Conservation (phyloP, 331 rosid species). For the Prunus yedoensis region DNA sequence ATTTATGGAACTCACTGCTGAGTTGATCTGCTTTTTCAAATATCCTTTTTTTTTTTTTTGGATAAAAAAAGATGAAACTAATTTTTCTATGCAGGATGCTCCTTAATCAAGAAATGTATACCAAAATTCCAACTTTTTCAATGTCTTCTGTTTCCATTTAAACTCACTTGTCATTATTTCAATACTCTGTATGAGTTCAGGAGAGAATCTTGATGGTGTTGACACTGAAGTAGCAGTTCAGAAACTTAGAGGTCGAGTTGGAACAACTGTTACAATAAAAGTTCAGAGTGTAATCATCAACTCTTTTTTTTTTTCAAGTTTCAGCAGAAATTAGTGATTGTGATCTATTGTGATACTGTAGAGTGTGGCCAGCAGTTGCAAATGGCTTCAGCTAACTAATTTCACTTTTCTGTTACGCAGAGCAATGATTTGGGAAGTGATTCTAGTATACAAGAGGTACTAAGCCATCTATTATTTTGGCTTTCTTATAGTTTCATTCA, state of each 20-base stretch:
- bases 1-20: background rate
- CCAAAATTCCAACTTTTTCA: background rate
- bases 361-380: conserved; percentile 2
- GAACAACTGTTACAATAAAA: conserved; percentile 80
- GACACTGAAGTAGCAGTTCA: conserved; percentile 81
- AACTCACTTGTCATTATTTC: background rate
- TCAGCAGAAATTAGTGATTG: background rate
- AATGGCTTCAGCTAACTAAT: conserved; percentile 25
- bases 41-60: background rate
- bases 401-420: conserved; percentile 43
- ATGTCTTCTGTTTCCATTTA: background rate
- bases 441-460: conserved; percentile 69
- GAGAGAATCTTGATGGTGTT: conserved; percentile 79
- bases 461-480: background rate
- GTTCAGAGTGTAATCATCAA: conserved; percentile 40
- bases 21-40: background rate
- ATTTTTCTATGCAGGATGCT: background rate
- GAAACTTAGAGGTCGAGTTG: conserved; percentile 86
- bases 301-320: conserved; percentile 5
- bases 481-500: conserved; percentile 11
- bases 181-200: conserved; percentile 38
- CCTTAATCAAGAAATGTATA: background rate
- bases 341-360: background rate
- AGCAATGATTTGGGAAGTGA: conserved; percentile 38
- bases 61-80: background rate